These are phyloP conservation scores for Trichoderma sp. DNA, from an alignment of 2,329 filamentous ascomycete genomes.

Conservation along the genomic window DNA sequence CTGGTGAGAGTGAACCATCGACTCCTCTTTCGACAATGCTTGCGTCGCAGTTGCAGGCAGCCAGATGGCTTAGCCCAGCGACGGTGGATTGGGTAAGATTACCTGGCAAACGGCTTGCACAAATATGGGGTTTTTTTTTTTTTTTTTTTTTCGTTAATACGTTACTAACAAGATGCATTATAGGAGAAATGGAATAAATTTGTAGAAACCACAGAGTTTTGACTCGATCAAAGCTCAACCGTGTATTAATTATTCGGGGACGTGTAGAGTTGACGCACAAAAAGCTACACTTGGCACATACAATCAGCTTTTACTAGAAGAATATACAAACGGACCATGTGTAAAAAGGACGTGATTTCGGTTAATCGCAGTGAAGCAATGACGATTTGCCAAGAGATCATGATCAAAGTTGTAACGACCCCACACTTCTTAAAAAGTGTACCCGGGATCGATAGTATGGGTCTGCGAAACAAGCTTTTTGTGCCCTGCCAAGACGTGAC, in stretches of 20 bases:
- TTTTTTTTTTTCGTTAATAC: too few species aligned
- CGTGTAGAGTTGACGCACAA: neutral
- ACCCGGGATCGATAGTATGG: neutral
- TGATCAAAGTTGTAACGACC: neutral
- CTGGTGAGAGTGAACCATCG: neutral
- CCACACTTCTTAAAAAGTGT: neutral
- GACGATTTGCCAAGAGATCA: neutral
- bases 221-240: neutral
- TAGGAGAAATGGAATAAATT: neutral
- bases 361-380: neutral
- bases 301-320: neutral
- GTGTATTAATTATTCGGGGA: too few species aligned
- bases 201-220: neutral
- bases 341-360: neutral
- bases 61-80: neutral
- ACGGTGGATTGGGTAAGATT: neutral
- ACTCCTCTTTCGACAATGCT: neutral
- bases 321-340: neutral
- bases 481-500: neutral
- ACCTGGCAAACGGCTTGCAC: neutral
- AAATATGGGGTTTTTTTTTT: too few species aligned
- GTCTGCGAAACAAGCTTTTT: neutral
- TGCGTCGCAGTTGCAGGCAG: neutral
- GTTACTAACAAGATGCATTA: neutral
- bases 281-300: neutral